Conservation (phyloP, 2,329 filamentous ascomycete species). For the Calonectria pauciramosa region DNA sequence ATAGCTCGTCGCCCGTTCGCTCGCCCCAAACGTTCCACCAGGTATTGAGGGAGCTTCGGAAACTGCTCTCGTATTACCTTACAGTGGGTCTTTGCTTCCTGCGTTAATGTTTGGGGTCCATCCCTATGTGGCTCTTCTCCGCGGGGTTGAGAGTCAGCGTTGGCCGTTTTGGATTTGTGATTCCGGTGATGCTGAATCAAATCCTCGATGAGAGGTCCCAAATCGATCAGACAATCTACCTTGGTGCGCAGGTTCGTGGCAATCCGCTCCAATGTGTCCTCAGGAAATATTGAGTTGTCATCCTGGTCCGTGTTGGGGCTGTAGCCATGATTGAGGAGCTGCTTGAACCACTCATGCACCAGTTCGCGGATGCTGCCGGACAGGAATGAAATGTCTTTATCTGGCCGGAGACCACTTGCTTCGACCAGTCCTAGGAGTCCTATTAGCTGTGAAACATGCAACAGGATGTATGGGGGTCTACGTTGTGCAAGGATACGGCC, state of each 20-base stretch:
- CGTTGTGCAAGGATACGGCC: conserved; percentile 8
- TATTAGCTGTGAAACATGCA: conserved; percentile 8
- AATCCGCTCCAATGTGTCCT: conserved; percentile 5
- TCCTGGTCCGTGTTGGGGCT: conserved; percentile 2
- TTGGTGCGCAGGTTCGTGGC: not conserved
- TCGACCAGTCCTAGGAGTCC: not conserved
- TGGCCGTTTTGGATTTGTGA: not conserved
- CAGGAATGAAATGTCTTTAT: not conserved
- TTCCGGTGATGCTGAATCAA: not conserved
- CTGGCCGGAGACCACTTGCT: not conserved
- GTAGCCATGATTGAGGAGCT: not conserved
- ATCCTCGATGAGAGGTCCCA: not conserved
- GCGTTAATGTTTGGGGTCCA: not conserved
- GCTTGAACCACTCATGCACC: not conserved
- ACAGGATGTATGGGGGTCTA: not conserved
- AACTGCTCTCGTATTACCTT: not conserved
- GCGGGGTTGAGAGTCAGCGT: not conserved
- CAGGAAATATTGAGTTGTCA: not conserved
- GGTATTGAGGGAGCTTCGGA: not conserved
- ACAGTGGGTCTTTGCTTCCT: not conserved
- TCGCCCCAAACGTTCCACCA: not conserved
- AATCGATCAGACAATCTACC: not conserved
- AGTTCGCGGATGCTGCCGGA: not conserved
- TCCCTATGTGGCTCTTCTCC: not conserved
- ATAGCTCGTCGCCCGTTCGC: not conserved